phyloP scores from a whole-genome alignment of 2,329 filamentous ascomycete genomes.

The Nemania sp. region DNA sequence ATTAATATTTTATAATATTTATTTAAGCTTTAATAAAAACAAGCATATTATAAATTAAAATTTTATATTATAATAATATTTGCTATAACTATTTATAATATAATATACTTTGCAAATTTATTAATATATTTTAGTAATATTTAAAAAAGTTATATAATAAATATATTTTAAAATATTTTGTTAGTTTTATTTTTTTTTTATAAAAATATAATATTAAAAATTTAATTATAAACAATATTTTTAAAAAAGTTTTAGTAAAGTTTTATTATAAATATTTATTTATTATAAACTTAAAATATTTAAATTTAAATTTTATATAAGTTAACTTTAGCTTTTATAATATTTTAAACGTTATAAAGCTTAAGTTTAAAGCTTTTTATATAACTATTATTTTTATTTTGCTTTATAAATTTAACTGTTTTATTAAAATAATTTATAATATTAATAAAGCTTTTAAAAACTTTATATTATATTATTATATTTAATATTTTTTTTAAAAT shows the following conservation, averaged over 20 bases:
- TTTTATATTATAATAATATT: not conserved
- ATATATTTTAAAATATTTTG: not conserved
- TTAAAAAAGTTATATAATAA: slow-evolving; percentile 4
- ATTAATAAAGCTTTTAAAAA: not conserved
- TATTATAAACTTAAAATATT: not conserved
- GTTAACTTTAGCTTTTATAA: slow-evolving; percentile 5
- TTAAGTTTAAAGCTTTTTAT: not conserved
- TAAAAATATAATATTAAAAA: slow-evolving; percentile 17
- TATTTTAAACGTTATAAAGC: not conserved
- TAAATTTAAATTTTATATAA: not conserved
- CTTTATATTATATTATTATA: not conserved
- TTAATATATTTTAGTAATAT: not conserved
- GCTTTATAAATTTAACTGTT: slow-evolving; percentile 7
- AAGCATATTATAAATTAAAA: not conserved
- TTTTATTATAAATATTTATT: slow-evolving; percentile 4
- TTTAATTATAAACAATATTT: not conserved
- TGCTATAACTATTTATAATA: not conserved
- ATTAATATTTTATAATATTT: not conserved
- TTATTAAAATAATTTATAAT: not conserved
- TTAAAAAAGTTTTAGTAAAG: not conserved
- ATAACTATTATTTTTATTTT: not conserved
- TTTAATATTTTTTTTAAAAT: slow-evolving; percentile 6
- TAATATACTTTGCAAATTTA: not conserved
- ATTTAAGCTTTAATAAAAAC: slow-evolving; percentile 2
- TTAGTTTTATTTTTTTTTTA: slow-evolving; percentile 1